Percentiles rank a stretch among this genome's conserved stretches.
Evolutionary conservation across 2,329 filamentous ascomycete species (phyloP).

Genomic region (Mollisiaceae sp.): DNA sequence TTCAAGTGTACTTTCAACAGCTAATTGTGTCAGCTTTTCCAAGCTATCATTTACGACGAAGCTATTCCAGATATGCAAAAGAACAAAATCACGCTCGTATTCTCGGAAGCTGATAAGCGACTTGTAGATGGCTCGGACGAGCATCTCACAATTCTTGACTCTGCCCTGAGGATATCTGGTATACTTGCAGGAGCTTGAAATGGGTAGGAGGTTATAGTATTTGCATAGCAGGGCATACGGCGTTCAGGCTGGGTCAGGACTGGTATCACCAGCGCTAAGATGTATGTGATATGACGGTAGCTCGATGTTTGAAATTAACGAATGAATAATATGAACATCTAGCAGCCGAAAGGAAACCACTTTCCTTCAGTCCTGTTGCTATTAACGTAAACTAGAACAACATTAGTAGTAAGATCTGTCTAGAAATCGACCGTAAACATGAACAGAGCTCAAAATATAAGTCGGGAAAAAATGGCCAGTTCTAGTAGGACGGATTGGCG

Average conservation of each 20-base stretch:
- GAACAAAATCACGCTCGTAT: constrained; percentile 85
- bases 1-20: not conserved
- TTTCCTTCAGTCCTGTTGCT: not conserved
- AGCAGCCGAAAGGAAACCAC: not conserved
- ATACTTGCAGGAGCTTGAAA: constrained; percentile 55
- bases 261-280: not conserved
- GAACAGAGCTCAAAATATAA: no score
- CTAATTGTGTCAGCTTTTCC: constrained; percentile 67
- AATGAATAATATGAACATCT: not conserved
- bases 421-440: not conserved
- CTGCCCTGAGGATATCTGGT: constrained; percentile 79
- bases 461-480: no score
- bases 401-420: not conserved
- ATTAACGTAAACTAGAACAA: not conserved
- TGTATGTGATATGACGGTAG: constrained; percentile 6
- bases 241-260: constrained; percentile 19
- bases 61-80: constrained; percentile 84
- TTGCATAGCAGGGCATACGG: constrained; percentile 26
- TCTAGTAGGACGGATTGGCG: no score
- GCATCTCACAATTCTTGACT: constrained; percentile 86
- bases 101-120: constrained; percentile 94
- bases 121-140: constrained; percentile 95
- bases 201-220: not conserved
- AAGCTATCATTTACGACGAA: constrained; percentile 82
- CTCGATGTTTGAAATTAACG: not conserved